Conservation (phyloP, 2,329 filamentous ascomycete genomes). For the Diplodia scrobiculata region DNA sequence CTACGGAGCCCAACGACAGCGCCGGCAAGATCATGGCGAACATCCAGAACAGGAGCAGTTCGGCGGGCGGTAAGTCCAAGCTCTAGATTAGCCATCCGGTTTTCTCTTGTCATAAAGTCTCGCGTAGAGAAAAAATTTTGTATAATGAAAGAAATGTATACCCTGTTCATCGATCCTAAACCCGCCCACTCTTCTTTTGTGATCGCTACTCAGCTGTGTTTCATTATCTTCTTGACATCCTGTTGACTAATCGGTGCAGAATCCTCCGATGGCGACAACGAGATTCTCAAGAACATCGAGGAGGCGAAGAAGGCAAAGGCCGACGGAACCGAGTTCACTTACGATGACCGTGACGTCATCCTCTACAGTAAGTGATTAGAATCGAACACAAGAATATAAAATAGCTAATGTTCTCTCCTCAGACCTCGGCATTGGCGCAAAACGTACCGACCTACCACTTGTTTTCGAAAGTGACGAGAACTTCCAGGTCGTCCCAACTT, state of each 20-base stretch:
- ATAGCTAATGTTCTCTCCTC: constrained; percentile 33
- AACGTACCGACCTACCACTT: constrained; percentile 81
- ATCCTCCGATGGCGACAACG: constrained; percentile 46
- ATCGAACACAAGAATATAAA: background rate
- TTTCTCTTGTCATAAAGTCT: background rate
- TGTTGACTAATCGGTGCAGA: constrained; percentile 4
- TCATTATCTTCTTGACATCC: background rate
- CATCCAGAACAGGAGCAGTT: constrained; percentile 70
- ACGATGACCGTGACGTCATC: constrained; percentile 83
- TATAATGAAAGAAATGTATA: constrained; percentile 29
- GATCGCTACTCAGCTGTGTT: background rate
- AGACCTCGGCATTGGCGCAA: constrained; percentile 86
- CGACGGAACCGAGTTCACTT: constrained; percentile 75
- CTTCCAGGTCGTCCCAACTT: constrained; percentile 95
- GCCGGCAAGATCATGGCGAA: constrained; percentile 81
- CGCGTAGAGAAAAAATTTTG: constrained; percentile 2
- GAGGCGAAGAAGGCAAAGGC: constrained; percentile 71
- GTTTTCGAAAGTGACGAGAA: constrained; percentile 89
- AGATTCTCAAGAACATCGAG: constrained; percentile 71
- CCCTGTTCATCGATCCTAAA: constrained; percentile 2
- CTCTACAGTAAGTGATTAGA: constrained; percentile 67
- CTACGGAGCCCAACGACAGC: constrained; percentile 74
- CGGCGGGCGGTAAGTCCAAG: constrained; percentile 40
- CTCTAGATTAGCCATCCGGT: constrained; percentile 29
- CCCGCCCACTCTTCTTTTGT: background rate